Evolutionary conservation across 106 monocot genomes (phyloP), one percentile per base, ranked within the genome.

Genomic region (Acorus gramineus): DNA sequence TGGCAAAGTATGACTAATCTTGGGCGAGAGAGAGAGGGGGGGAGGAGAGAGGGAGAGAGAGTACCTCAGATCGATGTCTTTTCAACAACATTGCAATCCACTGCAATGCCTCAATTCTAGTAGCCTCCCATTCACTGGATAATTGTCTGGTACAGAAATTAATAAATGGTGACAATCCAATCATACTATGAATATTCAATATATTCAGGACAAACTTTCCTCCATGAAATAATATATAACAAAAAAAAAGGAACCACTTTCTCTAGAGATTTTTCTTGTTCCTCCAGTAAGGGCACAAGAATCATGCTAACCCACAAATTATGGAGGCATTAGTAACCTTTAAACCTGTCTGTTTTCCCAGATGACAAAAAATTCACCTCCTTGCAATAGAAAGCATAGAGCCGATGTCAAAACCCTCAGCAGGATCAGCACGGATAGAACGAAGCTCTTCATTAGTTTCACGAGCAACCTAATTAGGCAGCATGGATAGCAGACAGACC

Each of bases 361-460:
- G 48, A 12, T 62, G 42, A 62, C 42, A 66, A 70, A 65, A 70
- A 73, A 55, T 60, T 57, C 66, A 93, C 93, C 87, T 93, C 72
- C 80, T 86, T 71, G 95, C 81, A 79, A 90, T 87, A 62, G 77
- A 59, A 13, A 95, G 95, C 62, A 95, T 79, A 13, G 84, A 74
- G 42, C 77, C 86, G 57, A 95, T 76, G 61, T 90, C 82, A 78
- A 93, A 95, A 66, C 86, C 84, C 64, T 84, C 90, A 60, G 84
- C 57, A 49, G 90, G 86, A 74, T 87, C 84, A 67, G 84, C 86
- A 68, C 59, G 74, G 55, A 95, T 76, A 47, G 73, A 62, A 60
- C 95, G 87, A 76, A 95, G 90, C 61, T 90, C 95, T 51, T 90
- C 90, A 87, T 95, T 95, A 14, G 95, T 95, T 82, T 95, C 95